Evolutionary conservation across 352 stramenopile genomes (phyloP), one percentile per base, ranked within the genome.

Genomic region (Phytophthora parvispora): DNA sequence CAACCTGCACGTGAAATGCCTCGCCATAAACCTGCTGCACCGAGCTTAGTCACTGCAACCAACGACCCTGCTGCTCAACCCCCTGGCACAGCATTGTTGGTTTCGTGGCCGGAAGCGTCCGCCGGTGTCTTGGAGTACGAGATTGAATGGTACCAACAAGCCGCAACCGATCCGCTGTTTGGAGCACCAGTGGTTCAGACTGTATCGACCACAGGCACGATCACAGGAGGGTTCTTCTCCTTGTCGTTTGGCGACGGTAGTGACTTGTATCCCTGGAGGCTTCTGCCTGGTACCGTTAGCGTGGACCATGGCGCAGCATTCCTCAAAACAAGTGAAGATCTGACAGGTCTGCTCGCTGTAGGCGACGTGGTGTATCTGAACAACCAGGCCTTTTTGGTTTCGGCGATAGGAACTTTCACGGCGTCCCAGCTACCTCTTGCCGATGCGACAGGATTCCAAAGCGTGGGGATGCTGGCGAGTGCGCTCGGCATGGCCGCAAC

Each of bases 301-400:
- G 85, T 87, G 24, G 81, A 94, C 0, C 58, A 92, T 8, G 72
- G 80, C 6, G 72, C 87, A 24, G 34, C 68, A 1, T 94, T 81
- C 32, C 52, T 98, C 9, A 84, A 88, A n/a, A 98, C 92, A 1
- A 87, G 90, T 10, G 53, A 73, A 2, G 96, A 99, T 64, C 75
- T 98, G 27, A 97, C 95, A 24, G 82, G 90, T n/a, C 67, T 92
- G 27, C 62, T 99, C 13, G 62, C 84, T 15, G 81, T 77, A 20
- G 95, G 94, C 6, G 96, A 99, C 62, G 27, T 88, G 9, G 77
- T 99, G 18, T 57, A 84, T 15, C 81, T 98, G 25, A 83, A 90
- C 25, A 89, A 83, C 4, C 74, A 84, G 4, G 55, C 74, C 15
- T 97, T 98, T 64, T 72, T 92, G 28, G 90, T 99, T 15, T 80